A percentile compares a stretch with the other conserved stretches of the same genome.
These are phyloP conservation scores for Malus hybrid DNA, from an alignment of 331 rosid species.

Conservation along the genomic window DNA sequence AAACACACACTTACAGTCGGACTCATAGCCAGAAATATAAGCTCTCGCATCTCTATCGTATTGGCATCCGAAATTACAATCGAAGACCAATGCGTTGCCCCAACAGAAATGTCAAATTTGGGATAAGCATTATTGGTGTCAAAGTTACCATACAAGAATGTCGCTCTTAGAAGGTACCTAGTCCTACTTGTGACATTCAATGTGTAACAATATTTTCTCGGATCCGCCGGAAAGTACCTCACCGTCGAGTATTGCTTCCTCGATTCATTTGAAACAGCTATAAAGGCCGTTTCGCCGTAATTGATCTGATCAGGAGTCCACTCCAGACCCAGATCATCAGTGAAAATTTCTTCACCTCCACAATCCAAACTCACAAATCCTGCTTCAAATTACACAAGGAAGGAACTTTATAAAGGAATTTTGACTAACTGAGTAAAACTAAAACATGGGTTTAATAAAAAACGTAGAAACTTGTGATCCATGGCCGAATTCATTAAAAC, in stretches of 20 bases:
- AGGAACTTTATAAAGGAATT: background rate
- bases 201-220: slow-evolving; percentile 74
- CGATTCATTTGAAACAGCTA: slow-evolving; percentile 54
- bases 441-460: background rate
- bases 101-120: slow-evolving; percentile 73
- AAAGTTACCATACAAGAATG: slow-evolving; percentile 87
- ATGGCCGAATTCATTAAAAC: background rate
- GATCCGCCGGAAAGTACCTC: slow-evolving; percentile 77
- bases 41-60: slow-evolving; percentile 50
- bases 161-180: slow-evolving; percentile 66
- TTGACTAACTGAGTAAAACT: background rate
- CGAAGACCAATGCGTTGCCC: slow-evolving; percentile 84
- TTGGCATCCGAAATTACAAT: slow-evolving; percentile 75
- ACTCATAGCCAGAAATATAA: slow-evolving; percentile 70
- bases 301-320: slow-evolving; percentile 53
- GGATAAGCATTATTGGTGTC: slow-evolving; percentile 79
- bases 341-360: slow-evolving; percentile 63
- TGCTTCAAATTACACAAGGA: slow-evolving; percentile 10
- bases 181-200: slow-evolving; percentile 68
- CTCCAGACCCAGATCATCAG: slow-evolving; percentile 57
- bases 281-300: slow-evolving; percentile 45
- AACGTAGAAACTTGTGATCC: background rate
- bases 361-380: slow-evolving; percentile 90
- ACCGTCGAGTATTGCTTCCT: slow-evolving; percentile 58
- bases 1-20: slow-evolving; percentile 72